These are phyloP conservation scores for Sutorius australiensis DNA, from an alignment of 768 basidiomycete species.

Conservation along the genomic window DNA sequence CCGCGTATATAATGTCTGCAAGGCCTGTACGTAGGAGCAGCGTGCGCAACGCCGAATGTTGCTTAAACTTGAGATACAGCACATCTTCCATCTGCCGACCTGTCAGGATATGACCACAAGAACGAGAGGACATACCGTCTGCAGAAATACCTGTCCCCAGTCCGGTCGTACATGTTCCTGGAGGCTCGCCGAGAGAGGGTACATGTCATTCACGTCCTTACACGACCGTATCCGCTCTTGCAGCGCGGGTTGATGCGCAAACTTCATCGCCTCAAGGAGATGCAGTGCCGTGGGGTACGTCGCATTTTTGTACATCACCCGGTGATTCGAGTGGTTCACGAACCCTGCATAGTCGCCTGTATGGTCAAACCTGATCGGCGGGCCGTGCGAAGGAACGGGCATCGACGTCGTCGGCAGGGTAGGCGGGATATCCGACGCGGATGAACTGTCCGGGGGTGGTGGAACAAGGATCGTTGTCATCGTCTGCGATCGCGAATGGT, in stretches of 20 bases:
- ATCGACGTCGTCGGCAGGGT: constrained; percentile 2
- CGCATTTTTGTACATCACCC: constrained; percentile 50
- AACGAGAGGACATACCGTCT: constrained; percentile 39
- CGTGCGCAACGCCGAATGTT: constrained; percentile 56
- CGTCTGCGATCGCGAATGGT: constrained; percentile 13
- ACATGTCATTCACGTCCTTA: constrained; percentile 38
- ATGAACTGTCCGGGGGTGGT: not conserved
- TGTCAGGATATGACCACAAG: not conserved
- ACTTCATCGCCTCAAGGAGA: constrained; percentile 75
- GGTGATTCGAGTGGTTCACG: constrained; percentile 64
- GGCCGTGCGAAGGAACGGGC: constrained; percentile 17
- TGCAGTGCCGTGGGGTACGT: constrained; percentile 70
- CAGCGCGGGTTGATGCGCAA: constrained; percentile 47
- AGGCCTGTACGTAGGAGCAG: constrained; percentile 53
- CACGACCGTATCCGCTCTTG: constrained; percentile 54
- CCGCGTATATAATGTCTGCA: constrained; percentile 49
- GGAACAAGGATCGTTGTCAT: constrained; percentile 26
- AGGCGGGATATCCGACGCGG: not conserved
- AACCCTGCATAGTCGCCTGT: constrained; percentile 43
- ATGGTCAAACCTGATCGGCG: constrained; percentile 42
- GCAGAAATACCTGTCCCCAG: constrained; percentile 52
- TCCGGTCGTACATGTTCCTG: constrained; percentile 44
- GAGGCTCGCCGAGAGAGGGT: constrained; percentile 30
- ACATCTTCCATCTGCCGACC: constrained; percentile 61
- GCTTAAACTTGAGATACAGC: constrained; percentile 62